phyloP scores from a whole-genome alignment of 2,329 filamentous ascomycete species.

The Fusarium sp. region DNA sequence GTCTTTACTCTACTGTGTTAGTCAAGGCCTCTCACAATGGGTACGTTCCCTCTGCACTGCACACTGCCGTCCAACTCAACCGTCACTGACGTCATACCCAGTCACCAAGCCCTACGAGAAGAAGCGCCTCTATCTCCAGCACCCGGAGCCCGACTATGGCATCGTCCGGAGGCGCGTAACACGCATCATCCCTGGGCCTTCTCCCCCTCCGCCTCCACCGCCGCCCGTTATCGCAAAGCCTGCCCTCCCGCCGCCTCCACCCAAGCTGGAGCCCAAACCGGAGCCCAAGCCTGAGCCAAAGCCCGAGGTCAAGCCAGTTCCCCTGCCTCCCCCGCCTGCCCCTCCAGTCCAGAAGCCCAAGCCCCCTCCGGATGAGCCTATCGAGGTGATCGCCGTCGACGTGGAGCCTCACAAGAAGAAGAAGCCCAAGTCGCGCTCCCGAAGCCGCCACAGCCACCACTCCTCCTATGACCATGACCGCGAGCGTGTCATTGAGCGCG shows the following conservation, averaged over 20 bases:
- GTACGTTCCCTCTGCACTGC: constrained; percentile 37
- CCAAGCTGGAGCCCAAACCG: constrained; percentile 36
- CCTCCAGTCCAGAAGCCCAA: constrained; percentile 44
- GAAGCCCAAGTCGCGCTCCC: constrained; percentile 50
- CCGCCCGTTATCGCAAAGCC: constrained; percentile 39
- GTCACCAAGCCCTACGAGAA: constrained; percentile 54
- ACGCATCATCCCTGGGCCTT: constrained; percentile 56
- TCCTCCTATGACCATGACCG: constrained; percentile 53
- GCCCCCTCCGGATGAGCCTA: constrained; percentile 50
- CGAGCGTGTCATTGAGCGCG: constrained; percentile 69
- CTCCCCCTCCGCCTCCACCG: constrained; percentile 50
- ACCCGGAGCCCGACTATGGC: constrained; percentile 58
- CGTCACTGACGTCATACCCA: constrained; percentile 47
- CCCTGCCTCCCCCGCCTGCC: constrained; percentile 43
- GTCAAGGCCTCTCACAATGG: constrained; percentile 46
- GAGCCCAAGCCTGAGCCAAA: constrained; percentile 28
- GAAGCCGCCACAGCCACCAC: constrained; percentile 50
- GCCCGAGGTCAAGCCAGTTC: constrained; percentile 26
- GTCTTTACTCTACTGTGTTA: too few relatives aligned
- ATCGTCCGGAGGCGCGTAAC: constrained; percentile 57
- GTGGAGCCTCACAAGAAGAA: constrained; percentile 53
- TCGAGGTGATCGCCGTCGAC: constrained; percentile 59
- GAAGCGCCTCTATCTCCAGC: constrained; percentile 61
- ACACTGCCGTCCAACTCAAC: constrained; percentile 26
- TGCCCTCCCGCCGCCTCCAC: constrained; percentile 46